phyloP scores from a whole-genome alignment of 2,329 filamentous ascomycete species.

The Xylaria polymorpha region DNA sequence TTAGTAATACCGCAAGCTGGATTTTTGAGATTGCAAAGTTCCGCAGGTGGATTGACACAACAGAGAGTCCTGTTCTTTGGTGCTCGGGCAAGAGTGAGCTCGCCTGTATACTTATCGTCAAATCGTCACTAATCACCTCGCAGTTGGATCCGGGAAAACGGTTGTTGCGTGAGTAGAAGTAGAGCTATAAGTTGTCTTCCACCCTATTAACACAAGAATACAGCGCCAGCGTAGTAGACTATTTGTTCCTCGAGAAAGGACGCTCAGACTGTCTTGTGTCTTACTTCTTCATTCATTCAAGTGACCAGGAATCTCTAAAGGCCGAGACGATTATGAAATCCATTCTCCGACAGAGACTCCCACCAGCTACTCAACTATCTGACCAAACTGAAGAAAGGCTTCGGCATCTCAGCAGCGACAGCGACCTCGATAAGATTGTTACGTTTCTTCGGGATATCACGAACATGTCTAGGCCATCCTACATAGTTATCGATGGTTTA shows the following conservation, averaged over 20 bases:
- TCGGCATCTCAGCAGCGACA: neutral
- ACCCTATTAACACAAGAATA: neutral
- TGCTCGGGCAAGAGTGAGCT: conserved; percentile 31
- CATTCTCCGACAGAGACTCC: conserved; percentile 41
- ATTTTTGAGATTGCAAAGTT: conserved; percentile 39
- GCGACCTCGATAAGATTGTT: neutral
- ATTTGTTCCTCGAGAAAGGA: conserved; percentile 34
- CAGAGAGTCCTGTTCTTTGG: conserved; percentile 3
- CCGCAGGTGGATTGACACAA: conserved; percentile 3
- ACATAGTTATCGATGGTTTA: conserved; percentile 31
- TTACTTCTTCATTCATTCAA: conserved; percentile 46
- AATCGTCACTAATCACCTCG: neutral
- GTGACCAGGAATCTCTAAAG: conserved; percentile 39
- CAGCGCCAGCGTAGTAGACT: conserved; percentile 41
- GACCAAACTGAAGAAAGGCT: conserved; percentile 19
- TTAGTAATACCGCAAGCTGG: conserved; percentile 43
- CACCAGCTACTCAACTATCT: conserved; percentile 25
- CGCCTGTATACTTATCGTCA: neutral
- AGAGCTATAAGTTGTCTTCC: neutral
- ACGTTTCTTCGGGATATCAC: neutral
- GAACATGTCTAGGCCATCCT: neutral
- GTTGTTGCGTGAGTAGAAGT: conserved; percentile 21
- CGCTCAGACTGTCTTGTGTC: conserved; percentile 31
- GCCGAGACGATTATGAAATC: conserved; percentile 41
- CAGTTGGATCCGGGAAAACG: conserved; percentile 29